phyloP scores from a whole-genome alignment of 2,329 filamentous ascomycete species.

The Aspergillus luchuensis region DNA sequence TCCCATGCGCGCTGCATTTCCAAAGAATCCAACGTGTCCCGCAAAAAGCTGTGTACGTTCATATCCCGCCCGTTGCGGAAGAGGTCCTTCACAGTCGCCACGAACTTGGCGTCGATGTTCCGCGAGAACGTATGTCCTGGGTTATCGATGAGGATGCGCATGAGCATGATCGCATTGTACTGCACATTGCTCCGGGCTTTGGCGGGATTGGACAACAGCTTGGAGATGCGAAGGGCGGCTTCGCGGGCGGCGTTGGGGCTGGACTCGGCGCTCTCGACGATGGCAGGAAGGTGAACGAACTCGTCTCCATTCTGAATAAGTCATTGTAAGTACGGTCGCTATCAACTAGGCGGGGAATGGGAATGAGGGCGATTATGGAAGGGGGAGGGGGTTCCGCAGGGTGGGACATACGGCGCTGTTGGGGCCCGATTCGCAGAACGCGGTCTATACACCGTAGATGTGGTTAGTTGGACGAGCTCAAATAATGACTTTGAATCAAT shows the following conservation, averaged over 20 bases:
- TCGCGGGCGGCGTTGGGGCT: constrained; percentile 82
- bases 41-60: constrained; percentile 79
- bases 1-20: constrained; percentile 72
- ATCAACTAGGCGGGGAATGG: background rate
- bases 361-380: constrained; percentile 8
- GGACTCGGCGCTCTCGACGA: constrained; percentile 93
- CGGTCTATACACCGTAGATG: constrained; percentile 55
- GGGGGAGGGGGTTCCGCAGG: background rate
- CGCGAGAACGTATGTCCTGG: constrained; percentile 88
- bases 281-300: constrained; percentile 86
- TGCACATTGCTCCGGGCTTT: constrained; percentile 68
- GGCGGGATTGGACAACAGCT: constrained; percentile 75
- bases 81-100: constrained; percentile 72
- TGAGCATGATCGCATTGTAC: constrained; percentile 95
- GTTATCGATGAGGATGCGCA: constrained; percentile 89
- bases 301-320: constrained; percentile 70
- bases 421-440: constrained; percentile 76
- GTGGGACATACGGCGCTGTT: constrained; percentile 53
- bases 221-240: constrained; percentile 77
- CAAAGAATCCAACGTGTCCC: constrained; percentile 81
- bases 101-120: constrained; percentile 84
- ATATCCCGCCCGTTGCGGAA: constrained; percentile 70
- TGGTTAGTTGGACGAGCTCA: constrained; percentile 5
- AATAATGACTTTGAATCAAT: background rate
- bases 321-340: background rate